Percentiles rank a stretch among this genome's conserved stretches.
phyloP scores from a whole-genome alignment of 352 stramenopile species.

The Pythium plurisporium region DNA sequence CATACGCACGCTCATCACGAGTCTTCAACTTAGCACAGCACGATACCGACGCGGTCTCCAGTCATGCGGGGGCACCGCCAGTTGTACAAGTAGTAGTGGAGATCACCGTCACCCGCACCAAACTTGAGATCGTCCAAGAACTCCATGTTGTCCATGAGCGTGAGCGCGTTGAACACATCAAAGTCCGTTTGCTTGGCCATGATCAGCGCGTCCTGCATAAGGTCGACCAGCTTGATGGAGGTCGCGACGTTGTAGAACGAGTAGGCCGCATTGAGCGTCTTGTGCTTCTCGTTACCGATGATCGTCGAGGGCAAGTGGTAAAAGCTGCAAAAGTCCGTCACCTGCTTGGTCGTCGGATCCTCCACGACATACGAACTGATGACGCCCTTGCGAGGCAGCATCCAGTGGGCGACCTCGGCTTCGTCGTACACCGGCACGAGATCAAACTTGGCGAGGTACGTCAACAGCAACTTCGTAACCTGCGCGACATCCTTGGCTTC shows the following conservation, averaged over 20 bases:
- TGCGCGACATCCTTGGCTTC: conserved; percentile 42
- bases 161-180: conserved; percentile 68
- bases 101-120: conserved; percentile 41
- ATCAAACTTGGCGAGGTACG: conserved; percentile 53
- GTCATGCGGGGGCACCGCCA: conserved; percentile 56
- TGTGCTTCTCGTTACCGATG: conserved; percentile 93
- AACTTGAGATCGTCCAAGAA: conserved; percentile 56
- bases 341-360: conserved; percentile 47
- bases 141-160: conserved; percentile 57
- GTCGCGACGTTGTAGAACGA: conserved; percentile 97
- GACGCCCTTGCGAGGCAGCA: conserved; percentile 93
- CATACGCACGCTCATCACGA: too few species aligned
- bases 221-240: conserved; percentile 40
- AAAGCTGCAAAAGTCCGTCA: conserved; percentile 95
- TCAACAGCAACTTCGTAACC: conserved; percentile 41
- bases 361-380: conserved; percentile 93
- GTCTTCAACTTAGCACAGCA: conserved; percentile 31
- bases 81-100: conserved; percentile 77
- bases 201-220: conserved; percentile 65
- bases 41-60: conserved; percentile 41
- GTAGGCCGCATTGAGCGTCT: conserved; percentile 95
- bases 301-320: conserved; percentile 98
- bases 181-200: conserved; percentile 48
- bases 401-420: conserved; percentile 95
- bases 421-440: conserved; percentile 89